These are phyloP conservation scores for Microdochium paspali DNA, from an alignment of 2,329 filamentous ascomycete species.

Conservation along the genomic window DNA sequence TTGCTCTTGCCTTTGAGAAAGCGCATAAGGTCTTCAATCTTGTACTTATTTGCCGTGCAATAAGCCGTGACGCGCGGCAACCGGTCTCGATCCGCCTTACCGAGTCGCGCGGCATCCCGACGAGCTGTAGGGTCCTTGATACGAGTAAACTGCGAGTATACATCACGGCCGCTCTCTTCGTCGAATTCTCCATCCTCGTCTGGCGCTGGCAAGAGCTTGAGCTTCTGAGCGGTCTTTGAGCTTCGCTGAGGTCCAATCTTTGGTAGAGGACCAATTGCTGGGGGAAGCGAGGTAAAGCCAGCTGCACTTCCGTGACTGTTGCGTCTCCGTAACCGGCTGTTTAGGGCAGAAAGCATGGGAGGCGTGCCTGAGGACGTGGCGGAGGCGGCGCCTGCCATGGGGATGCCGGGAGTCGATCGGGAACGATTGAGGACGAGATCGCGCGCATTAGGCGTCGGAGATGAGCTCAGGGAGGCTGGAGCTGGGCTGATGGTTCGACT, in stretches of 20 bases:
- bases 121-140: constrained; percentile 95
- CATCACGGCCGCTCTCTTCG: constrained; percentile 87
- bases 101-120: constrained; percentile 81
- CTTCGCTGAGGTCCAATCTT: constrained; percentile 94
- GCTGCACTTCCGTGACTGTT: constrained; percentile 63
- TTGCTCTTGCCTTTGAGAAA: constrained; percentile 82
- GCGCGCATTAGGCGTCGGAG: constrained; percentile 13
- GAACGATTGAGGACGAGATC: constrained; percentile 19
- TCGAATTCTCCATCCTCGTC: constrained; percentile 62
- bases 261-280: constrained; percentile 23
- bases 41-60: constrained; percentile 86
- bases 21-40: constrained; percentile 79
- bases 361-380: constrained; percentile 23
- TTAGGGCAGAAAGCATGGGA: constrained; percentile 68
- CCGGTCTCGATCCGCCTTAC: constrained; percentile 83
- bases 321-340: constrained; percentile 77
- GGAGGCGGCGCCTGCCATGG: constrained; percentile 24
- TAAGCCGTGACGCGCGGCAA: constrained; percentile 92
- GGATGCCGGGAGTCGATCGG: constrained; percentile 23
- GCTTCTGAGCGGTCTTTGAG: constrained; percentile 90
- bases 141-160: constrained; percentile 94
- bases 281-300: constrained; percentile 32
- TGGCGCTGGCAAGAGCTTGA: constrained; percentile 92
- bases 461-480: constrained; percentile 19
- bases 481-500: constrained; percentile 50